Conservation (phyloP, 192 early-diverging fungal species). For the Gamsiella multidivaricata region DNA sequence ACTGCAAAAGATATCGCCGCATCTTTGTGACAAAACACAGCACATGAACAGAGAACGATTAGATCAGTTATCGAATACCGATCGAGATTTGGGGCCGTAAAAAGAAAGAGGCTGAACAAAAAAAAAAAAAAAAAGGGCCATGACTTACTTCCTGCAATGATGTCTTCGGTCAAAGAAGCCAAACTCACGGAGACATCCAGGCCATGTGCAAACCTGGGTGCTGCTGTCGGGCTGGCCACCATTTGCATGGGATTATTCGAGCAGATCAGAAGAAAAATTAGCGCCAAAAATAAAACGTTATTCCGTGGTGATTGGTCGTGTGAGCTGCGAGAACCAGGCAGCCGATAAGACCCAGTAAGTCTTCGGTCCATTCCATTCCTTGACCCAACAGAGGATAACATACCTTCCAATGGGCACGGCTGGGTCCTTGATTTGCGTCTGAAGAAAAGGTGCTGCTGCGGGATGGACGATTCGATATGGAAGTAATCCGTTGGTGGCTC, state of each 20-base stretch:
- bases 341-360: neutral
- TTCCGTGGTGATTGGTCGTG: neutral
- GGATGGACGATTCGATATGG: slow-evolving; percentile 25
- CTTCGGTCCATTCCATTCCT: neutral
- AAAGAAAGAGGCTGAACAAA: neutral
- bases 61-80: neutral
- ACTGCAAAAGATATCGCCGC: slow-evolving; percentile 53
- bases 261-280: neutral
- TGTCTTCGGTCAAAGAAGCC: slow-evolving; percentile 52
- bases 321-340: neutral
- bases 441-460: neutral
- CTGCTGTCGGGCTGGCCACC: slow-evolving; percentile 51
- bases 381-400: too few relatives aligned
- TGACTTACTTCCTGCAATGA: slow-evolving; percentile 45
- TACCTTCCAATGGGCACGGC: slow-evolving; percentile 55
- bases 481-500: slow-evolving; percentile 27
- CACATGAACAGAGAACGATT: neutral
- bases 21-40: slow-evolving; percentile 18
- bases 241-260: too few relatives aligned
- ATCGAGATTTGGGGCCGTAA: neutral
- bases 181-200: slow-evolving; percentile 44
- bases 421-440: slow-evolving; percentile 7
- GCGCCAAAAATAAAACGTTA: neutral
- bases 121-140: neutral
- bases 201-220: slow-evolving; percentile 42